A percentile compares a stretch with the other conserved stretches of the same genome.
phyloP scores from a whole-genome alignment of 139 green algal genomes.

The Astrephomene gubernaculifera region DNA sequence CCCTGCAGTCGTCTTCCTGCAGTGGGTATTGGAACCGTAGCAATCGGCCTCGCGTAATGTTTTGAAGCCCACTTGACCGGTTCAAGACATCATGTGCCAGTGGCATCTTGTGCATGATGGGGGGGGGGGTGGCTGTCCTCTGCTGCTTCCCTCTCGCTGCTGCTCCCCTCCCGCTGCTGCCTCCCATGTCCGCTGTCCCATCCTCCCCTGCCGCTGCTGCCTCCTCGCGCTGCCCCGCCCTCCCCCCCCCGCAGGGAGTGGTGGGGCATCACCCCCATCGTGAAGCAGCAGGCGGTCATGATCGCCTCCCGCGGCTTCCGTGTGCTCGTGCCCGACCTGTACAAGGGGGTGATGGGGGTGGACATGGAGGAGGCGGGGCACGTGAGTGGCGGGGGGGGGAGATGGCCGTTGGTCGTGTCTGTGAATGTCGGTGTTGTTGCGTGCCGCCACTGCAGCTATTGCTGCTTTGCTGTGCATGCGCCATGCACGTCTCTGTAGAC shows the following conservation, averaged over 20 bases:
- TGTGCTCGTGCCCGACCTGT: slow-evolving; percentile 75
- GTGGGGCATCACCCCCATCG: slow-evolving; percentile 63
- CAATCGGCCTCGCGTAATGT: background rate
- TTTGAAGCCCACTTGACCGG: background rate
- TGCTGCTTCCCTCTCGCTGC: background rate
- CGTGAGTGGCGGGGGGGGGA: slow-evolving; percentile 43
- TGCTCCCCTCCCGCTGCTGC: background rate
- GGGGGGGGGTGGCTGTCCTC: background rate
- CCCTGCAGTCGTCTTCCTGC: slow-evolving; percentile 52
- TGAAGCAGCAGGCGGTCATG: slow-evolving; percentile 57
- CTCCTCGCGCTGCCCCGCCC: background rate
- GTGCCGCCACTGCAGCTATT: too few relatives aligned
- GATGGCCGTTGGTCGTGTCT: too few relatives aligned
- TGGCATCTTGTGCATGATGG: background rate
- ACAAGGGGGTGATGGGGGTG: slow-evolving; percentile 81
- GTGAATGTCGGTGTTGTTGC: too few relatives aligned
- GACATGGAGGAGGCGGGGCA: slow-evolving; percentile 76
- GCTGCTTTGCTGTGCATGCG: too few relatives aligned
- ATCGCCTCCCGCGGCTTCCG: slow-evolving; percentile 47
- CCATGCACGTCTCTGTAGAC: too few relatives aligned
- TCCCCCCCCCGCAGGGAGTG: slow-evolving; percentile 53
- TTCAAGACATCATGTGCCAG: background rate
- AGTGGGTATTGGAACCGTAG: slow-evolving; percentile 45
- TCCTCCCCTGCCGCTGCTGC: background rate
- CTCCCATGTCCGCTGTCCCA: too few relatives aligned